These are phyloP conservation scores for Trichosporon coremiiforme DNA, from an alignment of 1,284 basidiomycete species.

Conservation along the genomic window DNA sequence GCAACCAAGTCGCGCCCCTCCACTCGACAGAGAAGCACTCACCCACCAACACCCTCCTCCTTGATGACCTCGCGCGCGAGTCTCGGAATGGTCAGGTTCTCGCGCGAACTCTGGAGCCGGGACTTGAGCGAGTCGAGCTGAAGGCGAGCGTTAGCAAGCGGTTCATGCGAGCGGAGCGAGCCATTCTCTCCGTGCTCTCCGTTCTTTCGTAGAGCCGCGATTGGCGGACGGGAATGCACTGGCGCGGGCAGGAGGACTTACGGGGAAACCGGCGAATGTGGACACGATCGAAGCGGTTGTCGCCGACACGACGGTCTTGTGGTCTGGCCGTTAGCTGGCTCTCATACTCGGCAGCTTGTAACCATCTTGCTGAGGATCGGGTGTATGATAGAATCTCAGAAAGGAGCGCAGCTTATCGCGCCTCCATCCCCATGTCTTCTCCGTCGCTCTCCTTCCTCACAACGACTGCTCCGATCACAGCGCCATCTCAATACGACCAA, in stretches of 20 bases:
- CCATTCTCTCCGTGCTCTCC: no score
- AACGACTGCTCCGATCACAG: no score
- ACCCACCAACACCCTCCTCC: conserved; percentile 89
- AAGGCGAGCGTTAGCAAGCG: conserved; percentile 13
- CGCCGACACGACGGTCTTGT: conserved; percentile 45
- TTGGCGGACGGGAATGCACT: no score
- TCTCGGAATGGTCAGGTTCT: conserved; percentile 69
- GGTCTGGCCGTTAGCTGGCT: not conserved
- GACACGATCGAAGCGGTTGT: conserved; percentile 56
- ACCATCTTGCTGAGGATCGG: no score
- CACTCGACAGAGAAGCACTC: conserved; percentile 50
- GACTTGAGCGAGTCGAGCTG: conserved; percentile 87
- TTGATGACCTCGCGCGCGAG: conserved; percentile 69
- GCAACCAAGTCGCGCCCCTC: no score
- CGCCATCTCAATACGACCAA: no score
- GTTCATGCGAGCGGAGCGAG: not conserved
- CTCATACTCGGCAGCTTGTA: no score
- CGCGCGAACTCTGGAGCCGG: conserved; percentile 81
- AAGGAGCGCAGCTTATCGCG: no score
- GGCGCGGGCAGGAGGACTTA: no score
- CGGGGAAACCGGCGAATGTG: conserved; percentile 58
- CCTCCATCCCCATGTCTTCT: not conserved
- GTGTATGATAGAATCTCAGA: no score
- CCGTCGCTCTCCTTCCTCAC: no score
- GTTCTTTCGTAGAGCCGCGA: no score